Conservation (phyloP, 2,329 filamentous ascomycete species). For the Penicillium sp. region DNA sequence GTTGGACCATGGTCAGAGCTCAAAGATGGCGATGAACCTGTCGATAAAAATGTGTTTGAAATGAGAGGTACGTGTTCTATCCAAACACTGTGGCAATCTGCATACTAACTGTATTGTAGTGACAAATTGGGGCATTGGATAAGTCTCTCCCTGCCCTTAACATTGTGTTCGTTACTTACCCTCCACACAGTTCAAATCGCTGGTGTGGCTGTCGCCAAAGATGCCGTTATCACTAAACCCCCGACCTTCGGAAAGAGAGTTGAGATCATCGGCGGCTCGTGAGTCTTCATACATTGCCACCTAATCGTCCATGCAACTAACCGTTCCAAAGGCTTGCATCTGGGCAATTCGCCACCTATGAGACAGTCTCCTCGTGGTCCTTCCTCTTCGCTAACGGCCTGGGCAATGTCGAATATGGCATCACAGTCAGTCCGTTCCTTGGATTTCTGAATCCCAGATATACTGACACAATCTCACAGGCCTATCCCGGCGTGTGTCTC, state of each 20-base stretch:
- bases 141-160: slow-evolving; percentile 19
- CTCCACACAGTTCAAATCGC: slow-evolving; percentile 52
- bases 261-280: slow-evolving; percentile 48
- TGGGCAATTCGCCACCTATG: slow-evolving; percentile 59
- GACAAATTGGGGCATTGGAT: slow-evolving; percentile 60
- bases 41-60: slow-evolving; percentile 53
- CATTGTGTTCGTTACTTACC: slow-evolving; percentile 13
- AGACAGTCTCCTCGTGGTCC: slow-evolving; percentile 56
- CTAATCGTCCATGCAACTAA: slow-evolving; percentile 41
- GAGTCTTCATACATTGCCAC: slow-evolving; percentile 1
- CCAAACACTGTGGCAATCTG: not conserved
- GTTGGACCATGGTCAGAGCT: slow-evolving; percentile 48
- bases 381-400: slow-evolving; percentile 57
- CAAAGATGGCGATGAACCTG: slow-evolving; percentile 41
- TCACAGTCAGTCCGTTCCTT: slow-evolving; percentile 40
- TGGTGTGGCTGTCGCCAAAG: slow-evolving; percentile 50
- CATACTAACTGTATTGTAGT: slow-evolving; percentile 35
- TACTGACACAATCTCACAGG: slow-evolving; percentile 16
- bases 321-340: slow-evolving; percentile 51
- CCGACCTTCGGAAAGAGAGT: slow-evolving; percentile 38
- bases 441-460: not conserved
- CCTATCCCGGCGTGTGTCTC: slow-evolving; percentile 59
- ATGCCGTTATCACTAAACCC: slow-evolving; percentile 47
- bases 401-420: slow-evolving; percentile 57
- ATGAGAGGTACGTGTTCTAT: slow-evolving; percentile 40